phyloP scores from a whole-genome alignment of 2,329 filamentous ascomycete genomes.

The Lasiodiplodia sp. region DNA sequence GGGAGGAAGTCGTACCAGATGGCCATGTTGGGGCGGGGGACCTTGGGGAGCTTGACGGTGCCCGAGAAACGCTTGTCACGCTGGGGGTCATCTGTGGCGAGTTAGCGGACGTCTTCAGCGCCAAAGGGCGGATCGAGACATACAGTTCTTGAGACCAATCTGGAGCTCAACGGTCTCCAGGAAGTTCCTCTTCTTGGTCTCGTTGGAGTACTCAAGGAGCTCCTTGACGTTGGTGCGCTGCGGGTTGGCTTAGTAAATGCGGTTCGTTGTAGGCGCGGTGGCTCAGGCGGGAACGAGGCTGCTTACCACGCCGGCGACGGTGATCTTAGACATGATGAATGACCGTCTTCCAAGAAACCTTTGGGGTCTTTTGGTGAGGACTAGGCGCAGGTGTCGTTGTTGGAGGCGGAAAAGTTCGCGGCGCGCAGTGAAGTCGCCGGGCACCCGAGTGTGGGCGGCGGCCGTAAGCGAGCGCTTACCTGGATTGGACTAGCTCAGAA shows the following conservation, averaged over 20 bases:
- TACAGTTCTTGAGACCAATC: conserved; percentile 56
- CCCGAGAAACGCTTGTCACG: conserved; percentile 99
- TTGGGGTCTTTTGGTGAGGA: conserved; percentile 32
- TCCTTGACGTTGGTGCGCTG: conserved; percentile 93
- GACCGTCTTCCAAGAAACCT: conserved; percentile 58
- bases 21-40: conserved; percentile 90
- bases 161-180: conserved; percentile 85
- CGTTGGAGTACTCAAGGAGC: conserved; percentile 91
- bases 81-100: conserved; percentile 70
- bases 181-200: conserved; percentile 95
- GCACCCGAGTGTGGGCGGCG: conserved; percentile 14
- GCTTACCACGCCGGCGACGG: conserved; percentile 59
- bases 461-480: conserved; percentile 27
- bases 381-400: conserved; percentile 28
- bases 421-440: conserved; percentile 11
- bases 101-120: neutral
- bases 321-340: conserved; percentile 80
- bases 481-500: neutral
- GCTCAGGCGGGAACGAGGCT: conserved; percentile 15
- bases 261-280: conserved; percentile 18
- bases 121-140: neutral
- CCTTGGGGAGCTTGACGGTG: conserved; percentile 91
- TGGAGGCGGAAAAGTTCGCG: conserved; percentile 28
- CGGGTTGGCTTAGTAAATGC: conserved; percentile 57
- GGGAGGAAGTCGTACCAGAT: conserved; percentile 66